These are phyloP conservation scores for Rhododendron kiyosumense DNA, from an alignment of 148 eudicot genomes.

Conservation along the genomic window DNA sequence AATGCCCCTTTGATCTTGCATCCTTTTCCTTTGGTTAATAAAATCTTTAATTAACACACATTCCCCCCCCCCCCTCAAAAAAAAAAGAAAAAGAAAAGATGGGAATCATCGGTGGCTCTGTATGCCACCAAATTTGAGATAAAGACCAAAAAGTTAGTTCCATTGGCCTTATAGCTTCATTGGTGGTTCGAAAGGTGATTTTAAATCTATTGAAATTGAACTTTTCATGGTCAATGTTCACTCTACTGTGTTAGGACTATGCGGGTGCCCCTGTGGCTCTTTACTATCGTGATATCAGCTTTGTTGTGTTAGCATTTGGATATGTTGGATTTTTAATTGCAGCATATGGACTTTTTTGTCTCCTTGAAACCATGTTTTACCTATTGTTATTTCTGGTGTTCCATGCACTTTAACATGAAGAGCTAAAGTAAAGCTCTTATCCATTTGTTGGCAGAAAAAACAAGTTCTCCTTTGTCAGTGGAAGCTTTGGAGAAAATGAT, in stretches of 20 bases:
- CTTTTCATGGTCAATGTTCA: background rate
- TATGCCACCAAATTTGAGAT: background rate
- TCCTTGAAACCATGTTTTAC: background rate
- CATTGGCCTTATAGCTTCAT: background rate
- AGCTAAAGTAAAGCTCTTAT: background rate
- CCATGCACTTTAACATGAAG: slow-evolving; percentile 1
- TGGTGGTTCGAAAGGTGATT: background rate
- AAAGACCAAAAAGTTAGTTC: background rate
- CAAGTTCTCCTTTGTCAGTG: slow-evolving; percentile 48
- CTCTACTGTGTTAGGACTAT: background rate
- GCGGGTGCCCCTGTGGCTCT: background rate
- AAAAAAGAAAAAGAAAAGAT: background rate
- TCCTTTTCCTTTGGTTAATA: no score
- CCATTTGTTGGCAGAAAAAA: slow-evolving; percentile 33
- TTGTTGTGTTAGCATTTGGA: background rate
- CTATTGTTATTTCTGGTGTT: slow-evolving; percentile 9
- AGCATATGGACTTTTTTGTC: background rate
- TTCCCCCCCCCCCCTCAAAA: background rate
- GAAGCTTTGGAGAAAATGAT: slow-evolving; percentile 97
- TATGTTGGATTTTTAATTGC: background rate
- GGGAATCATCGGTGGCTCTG: background rate
- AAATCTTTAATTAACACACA: no score
- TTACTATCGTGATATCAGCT: background rate
- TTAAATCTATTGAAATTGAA: background rate
- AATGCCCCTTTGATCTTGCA: no score